Evolutionary conservation across 2,329 filamentous ascomycete genomes (phyloP).

Genomic region (Colletotrichum noveboracense): DNA sequence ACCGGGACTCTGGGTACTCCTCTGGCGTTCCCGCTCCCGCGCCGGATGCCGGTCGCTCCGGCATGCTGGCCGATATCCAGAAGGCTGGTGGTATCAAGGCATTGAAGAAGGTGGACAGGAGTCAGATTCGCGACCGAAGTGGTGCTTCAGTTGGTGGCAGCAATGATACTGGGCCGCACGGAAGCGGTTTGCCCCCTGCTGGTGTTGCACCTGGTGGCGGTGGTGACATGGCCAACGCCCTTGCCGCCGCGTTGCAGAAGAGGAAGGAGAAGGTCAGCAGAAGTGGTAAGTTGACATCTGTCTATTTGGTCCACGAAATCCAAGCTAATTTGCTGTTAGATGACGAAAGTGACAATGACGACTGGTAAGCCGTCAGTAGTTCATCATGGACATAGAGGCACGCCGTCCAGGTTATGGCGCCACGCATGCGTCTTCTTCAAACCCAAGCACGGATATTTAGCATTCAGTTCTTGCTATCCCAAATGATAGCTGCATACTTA

Average conservation of each 20-base stretch:
- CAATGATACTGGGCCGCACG: conserved; percentile 53
- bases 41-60: conserved; percentile 56
- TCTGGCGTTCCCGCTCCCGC: conserved; percentile 55
- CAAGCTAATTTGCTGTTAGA: conserved; percentile 52
- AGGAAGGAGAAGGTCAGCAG: conserved; percentile 93
- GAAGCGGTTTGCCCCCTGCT: conserved; percentile 56
- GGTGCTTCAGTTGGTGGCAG: conserved; percentile 56
- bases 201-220: conserved; percentile 57
- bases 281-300: conserved; percentile 74
- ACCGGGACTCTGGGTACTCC: conserved; percentile 62
- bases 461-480: neutral
- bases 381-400: neutral
- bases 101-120: conserved; percentile 77
- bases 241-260: conserved; percentile 79
- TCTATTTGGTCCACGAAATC: conserved; percentile 1
- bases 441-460: neutral
- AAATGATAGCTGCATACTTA: neutral
- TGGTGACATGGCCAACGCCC: conserved; percentile 79
- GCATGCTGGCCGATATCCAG: conserved; percentile 75
- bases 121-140: conserved; percentile 75
- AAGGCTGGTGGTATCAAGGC: conserved; percentile 69
- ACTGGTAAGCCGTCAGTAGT: conserved; percentile 56
- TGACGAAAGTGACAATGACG: conserved; percentile 78
- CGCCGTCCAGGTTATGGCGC: neutral
- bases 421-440: neutral